Evolutionary conservation across 2,329 filamentous ascomycete species (phyloP), one percentile per base, ranked within the genome.

Genomic region (Aureobasidium pullulans): DNA sequence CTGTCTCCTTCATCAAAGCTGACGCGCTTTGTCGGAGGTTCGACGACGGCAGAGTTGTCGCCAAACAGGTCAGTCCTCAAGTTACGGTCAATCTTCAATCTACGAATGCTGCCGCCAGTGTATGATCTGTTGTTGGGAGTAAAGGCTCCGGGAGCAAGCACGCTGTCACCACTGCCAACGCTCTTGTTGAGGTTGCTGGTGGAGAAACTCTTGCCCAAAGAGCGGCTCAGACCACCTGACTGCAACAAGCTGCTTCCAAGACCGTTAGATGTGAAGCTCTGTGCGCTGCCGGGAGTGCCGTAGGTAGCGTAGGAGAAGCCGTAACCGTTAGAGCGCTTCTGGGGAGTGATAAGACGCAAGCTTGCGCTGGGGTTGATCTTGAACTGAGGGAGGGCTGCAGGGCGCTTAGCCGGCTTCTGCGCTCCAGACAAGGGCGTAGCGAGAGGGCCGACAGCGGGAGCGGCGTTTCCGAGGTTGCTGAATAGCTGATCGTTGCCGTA

Each of bases 301-400:
- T 96, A 96, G 2, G 87, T 91, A 64, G 91, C 96, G 74, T 96
- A 96, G 1, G 88, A 91, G 71, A 96, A 96, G 2, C 93, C 93
- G 69, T 90, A 96, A 5, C 90, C 90, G 59, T 75, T 76, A 34
- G 64, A 59, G 32, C 88, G 84, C 75, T 90, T 93, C 66, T 91
- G 89, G 0, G 92, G 91, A 0, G 91, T 96, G 32, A 86, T 82
- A 60, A 92, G 86, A 49, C 91, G 87, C 23, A 88, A 87, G 8
- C 89, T 86, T 36, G 89, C 89, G 48, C 84, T 84, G 0, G 91
- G 90, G 48, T 90, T 93, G 64, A 96, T 81, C 75, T 92, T 94
- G 77, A 93, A 91, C 70, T 94, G 85, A 2, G 91, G 91, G 57
- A 96, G 75, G 44, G 93, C 88, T 9, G 61, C 47, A 19, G 89